Conservation (phyloP, 2,329 filamentous ascomycete species). For the Metarhizium anisopliae region DNA sequence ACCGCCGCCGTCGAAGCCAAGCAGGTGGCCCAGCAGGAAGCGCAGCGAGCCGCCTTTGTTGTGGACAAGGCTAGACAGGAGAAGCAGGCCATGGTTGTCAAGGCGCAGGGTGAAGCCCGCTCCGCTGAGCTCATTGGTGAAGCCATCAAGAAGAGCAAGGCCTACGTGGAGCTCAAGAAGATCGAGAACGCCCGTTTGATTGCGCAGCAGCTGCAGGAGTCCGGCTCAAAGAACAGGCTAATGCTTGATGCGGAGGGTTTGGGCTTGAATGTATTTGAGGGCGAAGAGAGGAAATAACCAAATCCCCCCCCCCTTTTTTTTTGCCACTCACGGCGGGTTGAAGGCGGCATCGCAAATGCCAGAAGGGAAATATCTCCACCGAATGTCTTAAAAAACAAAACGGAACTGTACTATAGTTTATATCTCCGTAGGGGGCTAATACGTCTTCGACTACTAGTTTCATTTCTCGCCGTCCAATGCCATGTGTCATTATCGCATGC, state of each 20-base stretch:
- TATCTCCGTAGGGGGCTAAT: background rate
- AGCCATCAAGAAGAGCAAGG: slow-evolving; percentile 98
- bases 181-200: slow-evolving; percentile 93
- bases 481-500: background rate
- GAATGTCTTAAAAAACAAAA: background rate
- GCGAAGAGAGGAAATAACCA: slow-evolving; percentile 33
- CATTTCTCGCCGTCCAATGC: background rate
- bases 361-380: slow-evolving; percentile 4
- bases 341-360: background rate
- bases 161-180: slow-evolving; percentile 94
- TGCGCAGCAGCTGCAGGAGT: slow-evolving; percentile 79
- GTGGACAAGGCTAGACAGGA: slow-evolving; percentile 99
- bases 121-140: slow-evolving; percentile 97
- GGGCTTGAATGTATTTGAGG: slow-evolving; percentile 74
- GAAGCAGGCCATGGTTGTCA: slow-evolving; percentile 98
- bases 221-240: slow-evolving; percentile 81
- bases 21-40: slow-evolving; percentile 80
- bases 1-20: slow-evolving; percentile 66
- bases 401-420: slow-evolving; percentile 6
- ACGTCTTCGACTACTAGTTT: background rate
- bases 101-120: slow-evolving; percentile 96
- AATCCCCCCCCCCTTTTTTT: background rate
- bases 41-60: slow-evolving; percentile 91
- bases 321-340: background rate
- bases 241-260: slow-evolving; percentile 87